Evolutionary conservation across 1,284 basidiomycete species (phyloP).

Genomic region (Moesziomyces globuligerus): DNA sequence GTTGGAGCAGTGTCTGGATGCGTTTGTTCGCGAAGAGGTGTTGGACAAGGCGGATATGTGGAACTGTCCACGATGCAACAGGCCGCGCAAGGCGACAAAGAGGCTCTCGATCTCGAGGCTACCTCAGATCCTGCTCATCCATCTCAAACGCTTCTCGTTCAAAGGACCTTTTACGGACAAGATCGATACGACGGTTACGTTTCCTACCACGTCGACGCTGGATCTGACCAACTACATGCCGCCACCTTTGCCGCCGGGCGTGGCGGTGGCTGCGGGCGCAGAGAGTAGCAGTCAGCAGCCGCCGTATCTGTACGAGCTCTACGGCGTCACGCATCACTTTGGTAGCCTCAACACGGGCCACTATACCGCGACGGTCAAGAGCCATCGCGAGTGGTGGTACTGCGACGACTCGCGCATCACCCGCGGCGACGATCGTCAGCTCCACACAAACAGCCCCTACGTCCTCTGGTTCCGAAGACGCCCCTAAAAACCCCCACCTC

Average conservation of each 20-base stretch:
- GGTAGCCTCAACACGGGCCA: conserved; percentile 65
- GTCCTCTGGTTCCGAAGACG: conserved; percentile 60
- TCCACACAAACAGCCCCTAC: conserved; percentile 59
- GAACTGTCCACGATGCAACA: conserved; percentile 88
- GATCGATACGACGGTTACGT: conserved; percentile 69
- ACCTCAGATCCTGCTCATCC: conserved; percentile 90
- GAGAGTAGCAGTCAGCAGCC: conserved; percentile 54
- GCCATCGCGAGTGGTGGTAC: conserved; percentile 60
- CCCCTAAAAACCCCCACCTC: too few species aligned
- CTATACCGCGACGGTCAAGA: conserved; percentile 64
- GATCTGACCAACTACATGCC: conserved; percentile 95
- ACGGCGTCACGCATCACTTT: conserved; percentile 68
- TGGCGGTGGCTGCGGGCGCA: conserved; percentile 20
- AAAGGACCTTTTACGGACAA: conserved; percentile 95
- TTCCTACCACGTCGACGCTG: conserved; percentile 78
- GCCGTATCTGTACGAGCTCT: conserved; percentile 69
- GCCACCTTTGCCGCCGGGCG: conserved; percentile 65
- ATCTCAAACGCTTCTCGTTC: conserved; percentile 93
- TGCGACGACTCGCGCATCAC: conserved; percentile 61
- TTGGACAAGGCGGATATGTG: conserved; percentile 94
- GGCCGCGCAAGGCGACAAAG: conserved; percentile 82
- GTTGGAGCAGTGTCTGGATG: conserved; percentile 84
- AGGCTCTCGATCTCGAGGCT: conserved; percentile 86
- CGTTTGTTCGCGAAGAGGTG: conserved; percentile 88
- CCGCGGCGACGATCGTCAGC: conserved; percentile 52